Base-by-base conservation (phyloP, 1,139 yeast genomes). In the Saccharomyces hybrid region DNA sequence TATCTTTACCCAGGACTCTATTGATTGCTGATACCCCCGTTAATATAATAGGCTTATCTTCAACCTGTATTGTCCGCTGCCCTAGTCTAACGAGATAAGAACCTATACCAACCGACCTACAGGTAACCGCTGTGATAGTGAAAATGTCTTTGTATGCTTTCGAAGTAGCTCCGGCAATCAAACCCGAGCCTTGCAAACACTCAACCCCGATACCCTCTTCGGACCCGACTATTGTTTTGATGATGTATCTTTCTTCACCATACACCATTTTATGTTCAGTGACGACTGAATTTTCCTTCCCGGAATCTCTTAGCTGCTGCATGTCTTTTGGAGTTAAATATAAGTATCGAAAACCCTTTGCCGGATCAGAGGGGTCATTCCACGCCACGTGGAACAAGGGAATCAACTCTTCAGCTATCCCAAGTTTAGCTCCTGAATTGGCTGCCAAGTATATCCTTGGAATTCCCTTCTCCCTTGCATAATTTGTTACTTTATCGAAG, bases 1-100 rank as follows among this genome's bases (percentile, higher is more conserved):
- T 99, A 73, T 95, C 98, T 69, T 96, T 85, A 66, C 99, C 99
- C 62, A 93, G 79, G 64, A 95, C 78, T 75, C 93, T 95, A 80
- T 93, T 93, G 71, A 93, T 89, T 57, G 99, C 98, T 56, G 97
- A 97, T 57, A 98, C 99, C 79, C 99, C 99, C 55, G 99, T 93
- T 70, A 93, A 84, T 64, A 93, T 93, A 65, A 93, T 90, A 57
- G 99, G 99, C 75, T 93, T 98, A 52, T 99, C 99, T 72, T 93
- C 98, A 64, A 93, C 87, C 78, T 93, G 99, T 68, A 93, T 91
- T 50, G 98, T 96, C 79, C 99, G 88, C 79, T 93, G 98, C 68
- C 99, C 99, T 62, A 93, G 81, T 75, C 99, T 86, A 49, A 93
- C 99, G 70, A 93, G 80, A 71, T 93, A 93, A 50, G 99, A 99